Evolutionary conservation across 768 basidiomycete species (phyloP).

Genomic region (Pulveroboletus sp.): DNA sequence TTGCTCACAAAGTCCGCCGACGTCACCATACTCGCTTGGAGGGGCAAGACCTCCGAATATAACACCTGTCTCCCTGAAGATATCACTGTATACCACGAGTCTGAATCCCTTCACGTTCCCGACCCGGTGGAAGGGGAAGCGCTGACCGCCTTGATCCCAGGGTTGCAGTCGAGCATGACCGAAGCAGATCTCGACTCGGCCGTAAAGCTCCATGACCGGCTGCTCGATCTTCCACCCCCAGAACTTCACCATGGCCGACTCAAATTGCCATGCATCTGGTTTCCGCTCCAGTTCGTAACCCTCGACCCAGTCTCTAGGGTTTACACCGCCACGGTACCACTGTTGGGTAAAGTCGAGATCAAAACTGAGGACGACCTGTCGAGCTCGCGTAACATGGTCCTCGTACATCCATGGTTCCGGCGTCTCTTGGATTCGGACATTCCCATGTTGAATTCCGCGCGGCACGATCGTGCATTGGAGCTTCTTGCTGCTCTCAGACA

Average conservation of each 20-base stretch:
- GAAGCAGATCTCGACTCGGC: neutral
- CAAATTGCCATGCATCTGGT: conserved; percentile 10
- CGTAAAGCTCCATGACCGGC: conserved; percentile 3
- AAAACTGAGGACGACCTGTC: conserved; percentile 2
- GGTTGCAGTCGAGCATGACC: neutral
- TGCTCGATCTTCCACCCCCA: conserved; percentile 4
- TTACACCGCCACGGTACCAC: neutral
- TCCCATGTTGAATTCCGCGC: neutral
- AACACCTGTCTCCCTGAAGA: conserved; percentile 21
- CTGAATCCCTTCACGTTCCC: conserved; percentile 4
- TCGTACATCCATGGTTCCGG: conserved; percentile 17
- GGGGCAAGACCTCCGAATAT: conserved; percentile 15
- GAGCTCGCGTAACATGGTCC: conserved; percentile 2
- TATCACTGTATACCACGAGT: conserved; percentile 10
- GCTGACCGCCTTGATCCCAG: neutral
- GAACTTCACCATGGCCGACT: conserved; percentile 12
- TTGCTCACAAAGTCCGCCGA: conserved; percentile 16
- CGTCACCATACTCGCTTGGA: conserved; percentile 15
- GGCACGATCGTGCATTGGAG: neutral
- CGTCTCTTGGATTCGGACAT: neutral
- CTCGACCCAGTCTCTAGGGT: neutral
- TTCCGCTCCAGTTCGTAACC: neutral
- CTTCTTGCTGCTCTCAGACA: conserved; percentile 7
- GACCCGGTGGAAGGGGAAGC: neutral
- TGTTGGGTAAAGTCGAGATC: conserved; percentile 9